Base-by-base conservation (phyloP, 2,329 filamentous ascomycete genomes). In the Ophiocordyceps camponoti-rufipedis region DNA sequence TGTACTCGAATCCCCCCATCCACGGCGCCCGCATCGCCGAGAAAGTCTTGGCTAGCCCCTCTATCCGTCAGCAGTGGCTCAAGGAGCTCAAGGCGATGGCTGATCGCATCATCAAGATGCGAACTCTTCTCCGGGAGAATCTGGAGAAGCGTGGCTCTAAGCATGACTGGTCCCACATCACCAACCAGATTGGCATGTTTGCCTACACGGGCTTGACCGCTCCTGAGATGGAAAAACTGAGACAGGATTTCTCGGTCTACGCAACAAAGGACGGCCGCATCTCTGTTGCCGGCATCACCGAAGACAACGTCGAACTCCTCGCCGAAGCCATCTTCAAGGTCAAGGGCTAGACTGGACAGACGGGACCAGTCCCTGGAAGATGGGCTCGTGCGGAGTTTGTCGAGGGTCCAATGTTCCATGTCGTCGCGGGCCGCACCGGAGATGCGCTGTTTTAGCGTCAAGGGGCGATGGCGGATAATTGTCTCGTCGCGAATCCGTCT, bases 121-220 rank as follows among this genome's bases (percentile, higher is more conserved):
- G 91, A 56, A 80, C 85, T 50, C 78, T 94, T 46, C 80, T 98
- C 61, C 93, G 91, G 76, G 77, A 86, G 57, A 93, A 96, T 71
- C 80, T 98, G 46, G 85, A 95, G 77, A 81, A 84, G 67, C 78
- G 95, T 50, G 89, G 89, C 62, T 91, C 84, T 72, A 87, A 87
- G 75, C 86, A 93, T 67, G 85, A 96, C 72, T 98, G 91, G 91
- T 85, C 82, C 64, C 91, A 98, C 74, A 98, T 98, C 68, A 96
- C 91, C 55, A 88, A 75, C 68, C 86, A 94, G 77, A 98, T 98
- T 58, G 91, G 91, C 70, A 98, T 98, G 91, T 98, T 98, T 61
- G 89, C 91, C 56, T 98, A 94, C 75, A 98, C 91, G 45, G 91
- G 91, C 50, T 71, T 98, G 58, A 89, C 74, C 56, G 71, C 88